Evolutionary conservation across 306 rosid species (phyloP), one percentile per base, ranked within the genome.

Genomic region (Vigna reflexopilosa): DNA sequence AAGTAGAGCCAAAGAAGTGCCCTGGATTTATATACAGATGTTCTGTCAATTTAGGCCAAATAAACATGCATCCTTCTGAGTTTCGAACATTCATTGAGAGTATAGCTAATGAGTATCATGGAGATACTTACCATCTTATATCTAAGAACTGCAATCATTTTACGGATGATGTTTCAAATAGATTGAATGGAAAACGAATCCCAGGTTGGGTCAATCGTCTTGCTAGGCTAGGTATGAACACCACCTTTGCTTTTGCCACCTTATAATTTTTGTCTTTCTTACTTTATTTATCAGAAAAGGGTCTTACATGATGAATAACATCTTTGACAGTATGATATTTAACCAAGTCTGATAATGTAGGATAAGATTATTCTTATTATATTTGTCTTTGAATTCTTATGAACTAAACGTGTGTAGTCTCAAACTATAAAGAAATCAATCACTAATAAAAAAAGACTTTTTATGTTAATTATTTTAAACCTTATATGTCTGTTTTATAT

Each of bases 181-280:
- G 87, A 86, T 87, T 94, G 89, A 90, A 86, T 10, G 85, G 89
- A 71, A 94, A 83, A 84, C 80, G 73, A 51, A 78, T 90, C 70
- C 98, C 98, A 22, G 89, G 94, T n/a, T 94, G 98, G 98, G 97
- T 94, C 51, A 94, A 94, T 82, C 94, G 97, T 28, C 98, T 94
- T 77, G 98, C 98, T 28, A 92, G 85, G 16, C 82, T 94, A 85
- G 98, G 98, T 92, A 87, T 22, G 69, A 28, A 32, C 69, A 22
- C 15, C 61, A 30, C 15, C 10, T 40, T 67, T 45, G n/a, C 45
- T 59, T 36, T 76, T 30, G 36, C 79, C 63, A n/a, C 19, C 12
- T 16, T 10, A 26, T 26, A 10, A 3, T 44, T 55, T 47, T n/a
- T 36, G n/a, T 16, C 9, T 32, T 6, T 32, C 14, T 1, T 28